phyloP scores from a whole-genome alignment of 306 rosid species.

The Lupinus albus region DNA sequence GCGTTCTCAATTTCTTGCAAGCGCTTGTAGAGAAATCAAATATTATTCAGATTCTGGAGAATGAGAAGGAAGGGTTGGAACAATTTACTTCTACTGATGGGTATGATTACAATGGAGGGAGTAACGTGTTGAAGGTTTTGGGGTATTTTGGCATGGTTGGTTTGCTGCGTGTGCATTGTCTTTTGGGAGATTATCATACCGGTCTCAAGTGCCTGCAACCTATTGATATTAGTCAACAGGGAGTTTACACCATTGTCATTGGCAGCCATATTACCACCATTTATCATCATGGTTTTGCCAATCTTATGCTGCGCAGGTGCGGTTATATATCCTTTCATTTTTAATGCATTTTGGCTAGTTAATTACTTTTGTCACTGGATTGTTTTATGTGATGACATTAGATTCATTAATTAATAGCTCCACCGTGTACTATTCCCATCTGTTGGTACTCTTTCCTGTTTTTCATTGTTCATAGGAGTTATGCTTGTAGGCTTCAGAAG shows the following conservation, averaged over 20 bases:
- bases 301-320: conserved; percentile 93
- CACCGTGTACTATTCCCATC: not conserved
- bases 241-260: conserved; percentile 78
- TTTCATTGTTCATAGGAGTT: not conserved
- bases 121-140: conserved; percentile 93
- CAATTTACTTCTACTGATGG: conserved; percentile 91
- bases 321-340: not conserved
- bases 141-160: conserved; percentile 99
- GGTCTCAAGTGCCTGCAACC: conserved; percentile 88
- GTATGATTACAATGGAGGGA: conserved; percentile 85
- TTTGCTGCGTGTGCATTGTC: conserved; percentile 88
- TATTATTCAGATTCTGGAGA: conserved; percentile 84
- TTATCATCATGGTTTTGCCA: conserved; percentile 95
- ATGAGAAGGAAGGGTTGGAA: conserved; percentile 84
- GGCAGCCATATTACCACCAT: conserved; percentile 93
- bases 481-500: not conserved
- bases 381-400: not conserved
- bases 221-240: conserved; percentile 83
- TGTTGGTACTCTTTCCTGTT: not conserved
- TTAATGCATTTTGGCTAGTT: not conserved
- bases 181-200: conserved; percentile 93
- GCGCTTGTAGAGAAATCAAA: conserved; percentile 90
- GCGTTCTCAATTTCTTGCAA: conserved; percentile 89
- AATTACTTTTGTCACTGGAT: not conserved
- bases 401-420: not conserved